Evolutionary conservation across 495 filamentous ascomycete genomes (phyloP), one percentile per base, ranked within the genome.

Genomic region (Xylaria bambusicola): DNA sequence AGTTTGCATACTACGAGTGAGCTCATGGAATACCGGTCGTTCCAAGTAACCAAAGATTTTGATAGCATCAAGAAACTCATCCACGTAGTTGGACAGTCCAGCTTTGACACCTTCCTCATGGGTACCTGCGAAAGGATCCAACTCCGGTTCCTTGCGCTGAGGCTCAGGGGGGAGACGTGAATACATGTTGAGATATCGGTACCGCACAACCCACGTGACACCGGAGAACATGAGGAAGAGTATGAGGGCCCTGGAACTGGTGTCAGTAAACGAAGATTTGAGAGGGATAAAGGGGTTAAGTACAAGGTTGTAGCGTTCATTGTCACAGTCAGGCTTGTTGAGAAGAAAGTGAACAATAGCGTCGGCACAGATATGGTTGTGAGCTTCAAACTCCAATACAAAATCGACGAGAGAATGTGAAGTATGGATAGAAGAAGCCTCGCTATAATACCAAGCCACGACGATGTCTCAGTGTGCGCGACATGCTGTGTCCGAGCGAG

Each of bases 21-120:
- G 82, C 71, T 98, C 94, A 70, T 98, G 94, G 70, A 98, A 98
- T 13, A 98, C 94, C 1, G 93, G 91, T 18, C 94, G 84, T 71
- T 98, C 94, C 44, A 98, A 80, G 70, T 98, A 98, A 2, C 94
- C 94, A 76, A 98, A 98, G 42, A 98, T 93, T 69, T 97, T 98
- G 71, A 98, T 98, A n/a, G 94, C 94, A 73, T 92, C 97, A 13
- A 98, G 79, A 63, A 98, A 98, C 74, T 98, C 95, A 71, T 98
- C 94, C 12, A 98, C 82, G 72, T 98, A 98, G 70, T 90, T 98
- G 20, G 91, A 85, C 26, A 98, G 82, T 2, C 95, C 94, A 1
- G 92, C 84, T 72, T 98, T 98, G 21, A 87, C 87, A 54, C 92
- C 91, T 29, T 90, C 89, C 60, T 97, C 93, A 68, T 93, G 91